Evolutionary conservation across 148 eudicot species (phyloP).

Genomic region (Camellia granthamiana): DNA sequence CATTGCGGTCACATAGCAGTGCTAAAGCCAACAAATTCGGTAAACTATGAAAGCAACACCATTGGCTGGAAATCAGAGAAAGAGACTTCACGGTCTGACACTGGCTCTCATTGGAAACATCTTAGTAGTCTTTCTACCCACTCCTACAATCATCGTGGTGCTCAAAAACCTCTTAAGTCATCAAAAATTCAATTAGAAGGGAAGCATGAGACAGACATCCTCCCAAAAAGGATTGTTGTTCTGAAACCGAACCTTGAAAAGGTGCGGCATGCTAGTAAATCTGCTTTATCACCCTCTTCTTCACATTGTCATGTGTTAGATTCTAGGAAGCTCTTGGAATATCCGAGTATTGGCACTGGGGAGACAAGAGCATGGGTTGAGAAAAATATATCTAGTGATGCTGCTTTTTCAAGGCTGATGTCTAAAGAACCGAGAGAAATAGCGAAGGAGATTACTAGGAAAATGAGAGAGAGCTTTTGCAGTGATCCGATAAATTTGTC

Average conservation of each 20-base stretch:
- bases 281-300: constrained; percentile 34
- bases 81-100: constrained; percentile 36
- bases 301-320: constrained; percentile 27
- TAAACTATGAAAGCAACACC: constrained; percentile 42
- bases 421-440: constrained; percentile 58
- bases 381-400: constrained; percentile 19
- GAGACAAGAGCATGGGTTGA: constrained; percentile 24
- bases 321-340: constrained; percentile 13
- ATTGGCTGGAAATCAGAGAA: constrained; percentile 40
- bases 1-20: constrained; percentile 31
- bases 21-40: constrained; percentile 35
- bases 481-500: constrained; percentile 24
- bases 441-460: constrained; percentile 59
- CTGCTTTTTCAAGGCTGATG: constrained; percentile 30
- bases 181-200: constrained; percentile 23
- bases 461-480: constrained; percentile 39
- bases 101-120: constrained; percentile 33
- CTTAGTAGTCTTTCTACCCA: constrained; percentile 30
- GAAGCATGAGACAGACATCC: constrained; percentile 25
- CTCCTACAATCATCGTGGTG: constrained; percentile 19
- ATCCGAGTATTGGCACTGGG: neutral
- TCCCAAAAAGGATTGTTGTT: constrained; percentile 65
- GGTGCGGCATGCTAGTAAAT: constrained; percentile 29
- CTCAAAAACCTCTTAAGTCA: constrained; percentile 26
- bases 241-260: constrained; percentile 64